Evolutionary conservation across 306 rosid species (phyloP).

Genomic region (Cyamopsis tetragonoloba): DNA sequence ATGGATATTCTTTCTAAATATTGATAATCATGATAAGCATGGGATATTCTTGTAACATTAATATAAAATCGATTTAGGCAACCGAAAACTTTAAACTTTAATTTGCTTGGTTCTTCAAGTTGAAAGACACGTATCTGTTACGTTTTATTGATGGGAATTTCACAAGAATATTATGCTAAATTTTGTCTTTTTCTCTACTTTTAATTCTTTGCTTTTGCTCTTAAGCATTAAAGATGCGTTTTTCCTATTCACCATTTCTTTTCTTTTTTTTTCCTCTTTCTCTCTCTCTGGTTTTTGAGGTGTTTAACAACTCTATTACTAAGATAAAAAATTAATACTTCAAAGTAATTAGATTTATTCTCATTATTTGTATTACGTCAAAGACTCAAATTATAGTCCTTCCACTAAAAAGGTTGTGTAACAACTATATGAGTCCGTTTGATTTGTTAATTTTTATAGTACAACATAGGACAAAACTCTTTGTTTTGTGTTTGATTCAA

Average conservation of each 20-base stretch:
- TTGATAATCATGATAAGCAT: background rate
- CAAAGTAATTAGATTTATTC: no score
- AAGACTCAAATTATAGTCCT: no score
- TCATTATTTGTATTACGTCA: no score
- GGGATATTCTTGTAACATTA: conserved; percentile 1
- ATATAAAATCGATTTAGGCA: background rate
- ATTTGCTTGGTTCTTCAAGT: background rate
- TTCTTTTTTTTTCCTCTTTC: background rate
- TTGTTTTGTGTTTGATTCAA: no score
- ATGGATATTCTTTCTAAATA: conserved; percentile 8
- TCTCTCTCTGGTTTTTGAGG: no score
- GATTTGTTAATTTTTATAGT: no score
- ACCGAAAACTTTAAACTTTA: background rate
- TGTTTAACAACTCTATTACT: no score
- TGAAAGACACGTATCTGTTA: background rate
- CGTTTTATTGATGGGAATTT: background rate
- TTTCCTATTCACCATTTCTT: background rate
- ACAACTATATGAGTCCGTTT: no score
- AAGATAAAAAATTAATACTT: no score
- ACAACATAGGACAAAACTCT: no score
- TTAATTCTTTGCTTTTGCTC: background rate
- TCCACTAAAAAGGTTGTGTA: no score
- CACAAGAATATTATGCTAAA: background rate
- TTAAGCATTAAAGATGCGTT: background rate
- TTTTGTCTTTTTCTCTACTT: background rate